Evolutionary conservation across 176 grass and related monocot genomes (phyloP).

Genomic region (Aegilops tauschii): DNA sequence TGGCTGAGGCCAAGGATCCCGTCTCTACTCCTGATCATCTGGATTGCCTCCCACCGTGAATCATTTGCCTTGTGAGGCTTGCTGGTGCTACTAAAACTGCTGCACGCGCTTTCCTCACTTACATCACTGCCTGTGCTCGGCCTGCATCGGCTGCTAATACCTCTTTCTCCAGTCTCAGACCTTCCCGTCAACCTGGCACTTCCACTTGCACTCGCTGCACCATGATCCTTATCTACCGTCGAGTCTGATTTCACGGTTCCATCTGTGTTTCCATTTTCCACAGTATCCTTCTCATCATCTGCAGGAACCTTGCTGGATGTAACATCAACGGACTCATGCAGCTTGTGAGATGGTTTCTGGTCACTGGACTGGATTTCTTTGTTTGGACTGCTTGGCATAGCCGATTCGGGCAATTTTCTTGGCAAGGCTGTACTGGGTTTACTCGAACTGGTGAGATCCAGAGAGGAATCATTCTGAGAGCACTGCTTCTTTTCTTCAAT

Average conservation of each 20-base stretch:
- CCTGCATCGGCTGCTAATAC: conserved; percentile 51
- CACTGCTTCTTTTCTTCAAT: conserved; percentile 4
- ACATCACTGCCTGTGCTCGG: conserved; percentile 60
- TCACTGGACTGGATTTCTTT: conserved; percentile 4
- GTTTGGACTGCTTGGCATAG: conserved; percentile 20
- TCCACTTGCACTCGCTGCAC: conserved; percentile 33
- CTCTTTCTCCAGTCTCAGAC: conserved; percentile 47
- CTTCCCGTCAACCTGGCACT: conserved; percentile 37
- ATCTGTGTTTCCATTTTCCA: conserved; percentile 1
- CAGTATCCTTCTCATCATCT: conserved; percentile 44
- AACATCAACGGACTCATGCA: conserved; percentile 12
- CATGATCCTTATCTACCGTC: conserved; percentile 16
- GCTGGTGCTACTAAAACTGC: conserved; percentile 55
- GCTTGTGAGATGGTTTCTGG: conserved; percentile 23
- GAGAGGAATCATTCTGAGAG: conserved; percentile 29
- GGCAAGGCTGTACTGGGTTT: background rate
- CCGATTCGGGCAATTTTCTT: conserved; percentile 19
- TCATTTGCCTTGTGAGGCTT: conserved; percentile 84
- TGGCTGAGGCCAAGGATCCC: conserved; percentile 66
- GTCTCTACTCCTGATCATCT: conserved; percentile 43
- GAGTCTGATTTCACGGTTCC: conserved; percentile 34
- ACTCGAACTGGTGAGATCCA: conserved; percentile 13
- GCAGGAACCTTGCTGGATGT: background rate
- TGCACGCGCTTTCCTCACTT: conserved; percentile 77
- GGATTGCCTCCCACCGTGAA: conserved; percentile 80